These are phyloP conservation scores for Loxodes magnus DNA, from an alignment of 73 alveolate species.

Conservation along the genomic window DNA sequence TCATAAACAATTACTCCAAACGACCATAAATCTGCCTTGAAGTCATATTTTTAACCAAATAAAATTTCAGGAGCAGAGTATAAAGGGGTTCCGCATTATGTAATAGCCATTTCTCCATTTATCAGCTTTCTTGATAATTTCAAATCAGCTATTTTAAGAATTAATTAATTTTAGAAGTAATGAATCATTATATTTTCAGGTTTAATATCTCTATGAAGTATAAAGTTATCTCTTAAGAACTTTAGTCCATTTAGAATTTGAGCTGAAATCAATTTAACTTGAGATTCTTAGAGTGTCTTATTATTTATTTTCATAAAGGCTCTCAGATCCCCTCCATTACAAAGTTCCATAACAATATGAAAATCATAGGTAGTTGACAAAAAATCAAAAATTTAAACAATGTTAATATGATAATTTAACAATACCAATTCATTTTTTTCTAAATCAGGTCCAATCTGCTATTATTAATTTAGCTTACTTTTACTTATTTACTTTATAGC, in stretches of 20 bases:
- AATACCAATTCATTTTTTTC: no score
- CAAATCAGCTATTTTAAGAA: conserved; percentile 15
- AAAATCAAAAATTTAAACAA: no score
- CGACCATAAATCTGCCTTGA: conserved; percentile 1
- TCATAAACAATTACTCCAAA: conserved; percentile 4
- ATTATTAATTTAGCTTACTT: no score
- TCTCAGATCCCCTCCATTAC: conserved; percentile 3
- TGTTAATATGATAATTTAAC: no score
- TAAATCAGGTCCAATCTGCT: no score
- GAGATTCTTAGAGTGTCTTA: background rate
- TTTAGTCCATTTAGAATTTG: conserved; percentile 24
- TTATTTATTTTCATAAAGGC: background rate
- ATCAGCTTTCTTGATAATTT: conserved; percentile 6
- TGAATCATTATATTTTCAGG: conserved; percentile 23
- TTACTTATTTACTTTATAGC: no score
- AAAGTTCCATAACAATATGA: background rate
- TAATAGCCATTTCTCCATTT: background rate
- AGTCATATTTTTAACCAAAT: background rate
- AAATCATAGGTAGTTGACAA: no score
- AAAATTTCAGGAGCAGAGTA: conserved; percentile 15
- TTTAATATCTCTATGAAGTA: conserved; percentile 16
- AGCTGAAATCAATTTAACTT: background rate
- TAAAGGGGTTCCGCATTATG: conserved; percentile 22
- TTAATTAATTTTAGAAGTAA: background rate
- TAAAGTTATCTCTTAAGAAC: background rate